Percentiles rank a stretch among this genome's conserved stretches.
Conservation (phyloP, 495 filamentous ascomycete species). For the Aspergillus sparsus region DNA sequence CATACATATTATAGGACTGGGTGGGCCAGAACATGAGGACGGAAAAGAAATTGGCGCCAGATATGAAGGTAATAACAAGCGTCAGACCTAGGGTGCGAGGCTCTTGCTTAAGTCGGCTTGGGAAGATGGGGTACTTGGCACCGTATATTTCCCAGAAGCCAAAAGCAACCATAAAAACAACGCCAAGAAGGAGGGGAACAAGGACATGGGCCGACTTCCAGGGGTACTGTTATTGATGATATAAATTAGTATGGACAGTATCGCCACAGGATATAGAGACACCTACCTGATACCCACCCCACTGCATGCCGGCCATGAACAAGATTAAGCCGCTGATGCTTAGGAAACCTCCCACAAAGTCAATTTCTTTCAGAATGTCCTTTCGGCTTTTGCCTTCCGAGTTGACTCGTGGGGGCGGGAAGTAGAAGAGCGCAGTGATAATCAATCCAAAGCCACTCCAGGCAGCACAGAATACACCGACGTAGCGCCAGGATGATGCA, state of each 20-base stretch:
- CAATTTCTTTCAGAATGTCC: slow-evolving; percentile 58
- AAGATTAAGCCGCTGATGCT: slow-evolving; percentile 64
- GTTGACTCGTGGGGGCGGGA: slow-evolving; percentile 62
- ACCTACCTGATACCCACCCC: slow-evolving; percentile 64
- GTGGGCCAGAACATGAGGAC: slow-evolving; percentile 75
- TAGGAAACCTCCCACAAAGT: slow-evolving; percentile 67
- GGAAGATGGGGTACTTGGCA: slow-evolving; percentile 67
- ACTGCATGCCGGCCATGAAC: slow-evolving; percentile 67
- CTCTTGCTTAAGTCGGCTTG: slow-evolving; percentile 60
- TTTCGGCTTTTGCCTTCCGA: slow-evolving; percentile 47
- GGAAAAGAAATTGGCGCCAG: slow-evolving; percentile 74
- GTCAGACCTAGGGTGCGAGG: slow-evolving; percentile 64
- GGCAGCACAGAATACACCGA: slow-evolving; percentile 58
- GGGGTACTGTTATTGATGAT: slow-evolving; percentile 43
- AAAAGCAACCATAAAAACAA: slow-evolving; percentile 56
- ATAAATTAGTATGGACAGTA: no score
- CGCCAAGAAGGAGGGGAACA: slow-evolving; percentile 58
- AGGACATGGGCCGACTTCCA: slow-evolving; percentile 62
- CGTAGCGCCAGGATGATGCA: slow-evolving; percentile 62
- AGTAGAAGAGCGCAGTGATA: slow-evolving; percentile 64
- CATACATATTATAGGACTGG: slow-evolving; percentile 73
- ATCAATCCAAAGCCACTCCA: slow-evolving; percentile 65
- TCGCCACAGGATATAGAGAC: background rate
- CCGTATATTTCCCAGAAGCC: slow-evolving; percentile 61
- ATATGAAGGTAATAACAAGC: slow-evolving; percentile 71